Base-by-base conservation (phyloP, 1,284 basidiomycete genomes). In the Blastosporella zonata region DNA sequence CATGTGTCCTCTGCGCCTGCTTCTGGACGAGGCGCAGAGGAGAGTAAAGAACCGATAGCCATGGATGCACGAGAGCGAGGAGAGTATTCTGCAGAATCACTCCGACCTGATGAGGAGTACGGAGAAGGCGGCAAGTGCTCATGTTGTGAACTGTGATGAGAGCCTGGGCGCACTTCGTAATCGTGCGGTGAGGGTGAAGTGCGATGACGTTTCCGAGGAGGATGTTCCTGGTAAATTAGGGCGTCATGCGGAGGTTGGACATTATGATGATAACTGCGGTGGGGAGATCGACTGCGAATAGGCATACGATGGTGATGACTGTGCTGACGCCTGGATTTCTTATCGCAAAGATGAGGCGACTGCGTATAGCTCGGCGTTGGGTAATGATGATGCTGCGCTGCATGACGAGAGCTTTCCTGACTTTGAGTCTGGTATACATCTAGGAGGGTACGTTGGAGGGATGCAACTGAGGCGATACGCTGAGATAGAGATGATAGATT, bases 391-490 rank as follows among this genome's bases (percentile, higher is more conserved):
- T 60, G 55, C 28, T 60, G 58, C 13, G 58, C 54, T 43, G 52
- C 57, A 28, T 47, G 45, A 34, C 25, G 29, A 23, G 54, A 56
- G 43, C 58, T 56, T 53, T 58, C 58, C 48, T 52, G 55, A 56
- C 56, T 59, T 29, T 58, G 62, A 60, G 53, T 55, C 47, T 61
- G 78, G 58, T 79, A 82, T 50, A 82, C 64, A 55, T 90, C 86
- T 27, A 90, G 70, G 56, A 90, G 71, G 4, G 82, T 78, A 40
- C 79, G 78, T 54, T 88, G 87, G 6, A 90, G 68, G 3, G 81
- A 77, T 3, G 81, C 79, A 37, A 84, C 60, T 35, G 86, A 80
- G 10, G 87, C 83, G 40, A 87, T 68, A 44, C 87, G 81, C 85
- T 89, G 61, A 4, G 50, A 12, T n/a, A n/a, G n/a, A n/a, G 13